Evolutionary conservation across 208 protist species (phyloP).

Genomic region (Crithidia expoeki): DNA sequence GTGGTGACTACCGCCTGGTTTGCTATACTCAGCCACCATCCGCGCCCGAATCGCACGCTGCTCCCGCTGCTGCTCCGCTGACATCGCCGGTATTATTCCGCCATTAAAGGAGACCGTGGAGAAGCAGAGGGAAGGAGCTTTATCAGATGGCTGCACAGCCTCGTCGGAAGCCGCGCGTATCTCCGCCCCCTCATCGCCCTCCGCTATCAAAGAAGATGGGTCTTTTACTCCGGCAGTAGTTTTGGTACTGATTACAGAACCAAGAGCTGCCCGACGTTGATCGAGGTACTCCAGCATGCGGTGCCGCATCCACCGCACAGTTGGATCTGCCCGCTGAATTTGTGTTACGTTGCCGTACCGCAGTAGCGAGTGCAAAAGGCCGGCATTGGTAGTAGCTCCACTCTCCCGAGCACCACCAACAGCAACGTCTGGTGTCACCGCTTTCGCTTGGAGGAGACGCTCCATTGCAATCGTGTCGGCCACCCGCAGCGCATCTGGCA

Average conservation of each 20-base stretch:
- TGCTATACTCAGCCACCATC: slow-evolving; percentile 25
- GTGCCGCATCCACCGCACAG: slow-evolving; percentile 45
- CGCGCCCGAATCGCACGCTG: slow-evolving; percentile 24
- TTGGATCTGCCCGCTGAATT: slow-evolving; percentile 50
- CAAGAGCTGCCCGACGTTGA: slow-evolving; percentile 3
- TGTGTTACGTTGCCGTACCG: slow-evolving; percentile 51
- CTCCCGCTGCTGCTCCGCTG: slow-evolving; percentile 11
- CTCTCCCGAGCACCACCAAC: neutral
- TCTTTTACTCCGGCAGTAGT: no score
- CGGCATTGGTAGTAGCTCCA: neutral
- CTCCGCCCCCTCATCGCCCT: neutral
- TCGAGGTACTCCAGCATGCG: slow-evolving; percentile 37
- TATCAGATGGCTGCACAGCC: no score
- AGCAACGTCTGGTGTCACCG: neutral
- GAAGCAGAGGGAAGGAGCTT: neutral
- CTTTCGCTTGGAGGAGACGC: slow-evolving; percentile 22
- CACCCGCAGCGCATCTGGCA: slow-evolving; percentile 52
- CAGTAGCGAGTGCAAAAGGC: neutral
- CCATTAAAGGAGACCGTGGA: neutral
- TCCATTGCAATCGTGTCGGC: slow-evolving; percentile 48
- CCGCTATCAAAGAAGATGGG: neutral
- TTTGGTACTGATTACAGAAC: neutral
- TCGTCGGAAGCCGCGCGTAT: no score
- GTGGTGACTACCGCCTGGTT: slow-evolving; percentile 6
- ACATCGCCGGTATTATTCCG: neutral